Evolutionary conservation across 1,284 basidiomycete species (phyloP).

Genomic region (Marasmius fiardii): DNA sequence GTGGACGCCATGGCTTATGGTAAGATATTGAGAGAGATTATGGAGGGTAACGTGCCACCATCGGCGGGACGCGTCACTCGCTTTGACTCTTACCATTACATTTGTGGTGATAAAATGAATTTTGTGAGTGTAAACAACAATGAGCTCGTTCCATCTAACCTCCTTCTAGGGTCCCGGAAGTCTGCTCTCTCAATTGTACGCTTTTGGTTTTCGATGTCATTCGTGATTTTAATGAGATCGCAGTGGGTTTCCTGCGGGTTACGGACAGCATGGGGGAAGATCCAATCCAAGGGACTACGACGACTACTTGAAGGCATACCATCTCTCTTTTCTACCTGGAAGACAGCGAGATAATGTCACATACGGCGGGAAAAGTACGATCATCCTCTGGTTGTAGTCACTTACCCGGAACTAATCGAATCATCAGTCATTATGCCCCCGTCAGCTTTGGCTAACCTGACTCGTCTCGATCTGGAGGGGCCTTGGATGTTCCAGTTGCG

Average conservation of each 20-base stretch:
- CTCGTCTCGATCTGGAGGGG: slow-evolving; percentile 84
- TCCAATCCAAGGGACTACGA: slow-evolving; percentile 67
- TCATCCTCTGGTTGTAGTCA: slow-evolving; percentile 17
- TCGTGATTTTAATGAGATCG: slow-evolving; percentile 8
- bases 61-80: background rate
- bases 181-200: slow-evolving; percentile 48
- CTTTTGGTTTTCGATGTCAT: background rate
- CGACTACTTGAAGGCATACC: slow-evolving; percentile 84
- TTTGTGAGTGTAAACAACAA: slow-evolving; percentile 43
- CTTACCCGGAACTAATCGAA: slow-evolving; percentile 10
- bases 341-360: slow-evolving; percentile 83
- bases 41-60: slow-evolving; percentile 7
- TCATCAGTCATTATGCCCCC: slow-evolving; percentile 92
- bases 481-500: slow-evolving; percentile 97
- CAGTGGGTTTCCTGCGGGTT: slow-evolving; percentile 52
- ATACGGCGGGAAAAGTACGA: slow-evolving; percentile 97
- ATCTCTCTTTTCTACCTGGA: slow-evolving; percentile 82
- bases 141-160: too few relatives aligned
- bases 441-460: slow-evolving; percentile 87
- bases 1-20: slow-evolving; percentile 38
- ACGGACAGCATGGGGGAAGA: slow-evolving; percentile 38
- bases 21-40: slow-evolving; percentile 10
- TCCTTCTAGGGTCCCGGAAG: slow-evolving; percentile 42
- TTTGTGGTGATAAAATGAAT: slow-evolving; percentile 45
- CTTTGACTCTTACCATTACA: background rate